phyloP scores from a whole-genome alignment of 2,329 filamentous ascomycete genomes.

The Neofusicoccum sp. region DNA sequence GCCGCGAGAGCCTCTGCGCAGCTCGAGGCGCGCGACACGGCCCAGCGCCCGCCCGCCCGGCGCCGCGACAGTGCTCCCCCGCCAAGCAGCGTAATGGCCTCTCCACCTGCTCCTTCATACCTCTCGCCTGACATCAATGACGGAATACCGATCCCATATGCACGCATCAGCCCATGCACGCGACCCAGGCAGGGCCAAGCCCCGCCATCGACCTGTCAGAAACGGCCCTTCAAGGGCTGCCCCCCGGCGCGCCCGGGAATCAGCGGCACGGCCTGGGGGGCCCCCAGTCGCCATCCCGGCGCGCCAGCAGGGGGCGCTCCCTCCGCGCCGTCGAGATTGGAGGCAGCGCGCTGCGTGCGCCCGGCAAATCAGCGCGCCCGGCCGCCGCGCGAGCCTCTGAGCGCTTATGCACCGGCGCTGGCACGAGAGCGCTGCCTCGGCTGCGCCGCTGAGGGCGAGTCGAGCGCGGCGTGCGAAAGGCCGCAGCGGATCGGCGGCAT shows the following conservation, averaged over 20 bases:
- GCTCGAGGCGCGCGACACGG: slow-evolving; percentile 13
- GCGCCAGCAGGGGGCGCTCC: slow-evolving; percentile 16
- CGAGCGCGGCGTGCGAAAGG: background rate
- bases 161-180: slow-evolving; percentile 21
- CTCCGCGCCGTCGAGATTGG: slow-evolving; percentile 15
- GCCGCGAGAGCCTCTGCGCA: background rate
- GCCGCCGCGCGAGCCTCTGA: background rate
- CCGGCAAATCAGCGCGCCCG: slow-evolving; percentile 16
- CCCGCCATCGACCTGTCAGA: slow-evolving; percentile 20
- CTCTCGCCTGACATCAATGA: slow-evolving; percentile 20
- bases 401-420: slow-evolving; percentile 20
- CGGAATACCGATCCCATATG: slow-evolving; percentile 18
- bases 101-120: slow-evolving; percentile 19
- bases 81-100: slow-evolving; percentile 2
- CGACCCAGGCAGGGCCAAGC: slow-evolving; percentile 14
- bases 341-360: slow-evolving; percentile 1
- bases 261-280: slow-evolving; percentile 6
- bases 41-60: slow-evolving; percentile 10
- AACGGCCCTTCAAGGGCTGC: slow-evolving; percentile 16
- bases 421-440: background rate
- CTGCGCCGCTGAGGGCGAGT: background rate
- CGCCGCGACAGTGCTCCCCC: background rate
- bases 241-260: slow-evolving; percentile 15
- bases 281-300: background rate
- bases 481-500: slow-evolving; percentile 18